Evolutionary conservation across 129 eudicot genomes (phyloP), one percentile per base, ranked within the genome.

Genomic region (Glebionis coronaria): DNA sequence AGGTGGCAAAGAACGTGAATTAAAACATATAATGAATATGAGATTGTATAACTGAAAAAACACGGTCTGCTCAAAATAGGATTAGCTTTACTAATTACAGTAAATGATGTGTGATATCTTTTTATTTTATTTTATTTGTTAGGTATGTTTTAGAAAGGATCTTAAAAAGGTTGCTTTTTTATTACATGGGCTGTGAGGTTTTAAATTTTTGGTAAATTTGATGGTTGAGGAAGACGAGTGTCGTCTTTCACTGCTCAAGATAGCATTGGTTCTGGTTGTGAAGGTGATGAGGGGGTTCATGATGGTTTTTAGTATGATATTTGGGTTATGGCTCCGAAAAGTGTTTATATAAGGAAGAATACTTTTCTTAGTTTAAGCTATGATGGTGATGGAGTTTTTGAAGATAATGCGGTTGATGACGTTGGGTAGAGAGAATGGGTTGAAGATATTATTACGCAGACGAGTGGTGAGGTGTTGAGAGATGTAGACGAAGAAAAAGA

Each of bases 191-290:
- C 72, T 94, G 88, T 86, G 65, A 60, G 29, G 70, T 63, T 71
- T 9, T 3, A 40, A 27, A 23, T 55, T 79, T 78, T 44, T 72
- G n/a, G n/a, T 81, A 50, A 78, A 61, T 9, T 84, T 89, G 99
- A 83, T 70, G 64, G 57, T 55, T 46, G 84, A 87, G 13, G 90
- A 78, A 1, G 91, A 82, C 54, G 84, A 86, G 47, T 70, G 12
- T 70, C 87, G 78, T 27, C 87, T 79, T 90, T 83, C 63, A 97
- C 90, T 74, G 97, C 97, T 46, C 77, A 18, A 25, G 97, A 93
- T 58, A 80, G 67, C 80, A 75, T 87, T 65, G 70, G 28, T 12
- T 85, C 65, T 73, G 44, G 27, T 73, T 72, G 28, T 42, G 80
- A 75, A 18, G 35, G 38, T 1, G 69, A 35, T 6, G 63, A 75